Percentiles rank a stretch among this genome's conserved stretches.
Evolutionary conservation across 352 stramenopile genomes (phyloP).

Genomic region (Phytophthora uliginosa): DNA sequence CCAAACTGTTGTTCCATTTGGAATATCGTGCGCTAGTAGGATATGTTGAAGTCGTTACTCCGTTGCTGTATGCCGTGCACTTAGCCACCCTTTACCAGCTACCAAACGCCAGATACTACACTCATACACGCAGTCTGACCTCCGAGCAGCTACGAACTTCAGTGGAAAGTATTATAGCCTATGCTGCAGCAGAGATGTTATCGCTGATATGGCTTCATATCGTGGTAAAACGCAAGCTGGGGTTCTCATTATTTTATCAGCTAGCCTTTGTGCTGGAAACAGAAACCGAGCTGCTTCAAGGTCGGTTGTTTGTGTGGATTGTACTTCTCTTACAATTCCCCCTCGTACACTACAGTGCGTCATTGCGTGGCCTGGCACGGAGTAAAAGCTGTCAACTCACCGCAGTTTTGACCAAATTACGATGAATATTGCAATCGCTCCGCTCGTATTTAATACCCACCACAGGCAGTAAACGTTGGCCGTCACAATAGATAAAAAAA

Average conservation of each 20-base stretch:
- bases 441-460: no score
- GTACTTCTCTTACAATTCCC: neutral
- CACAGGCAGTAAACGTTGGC: no score
- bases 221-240: conserved; percentile 5
- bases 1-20: neutral
- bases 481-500: no score
- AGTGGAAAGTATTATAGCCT: neutral
- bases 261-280: conserved; percentile 4
- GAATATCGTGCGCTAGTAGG: conserved; percentile 9
- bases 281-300: conserved; percentile 1
- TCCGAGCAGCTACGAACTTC: neutral
- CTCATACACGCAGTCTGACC: neutral
- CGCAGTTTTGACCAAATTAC: no score
- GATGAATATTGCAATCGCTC: no score
- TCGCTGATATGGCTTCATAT: conserved; percentile 1
- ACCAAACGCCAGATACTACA: conserved; percentile 5
- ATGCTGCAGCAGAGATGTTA: neutral
- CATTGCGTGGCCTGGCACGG: no score
- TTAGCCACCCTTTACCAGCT: neutral
- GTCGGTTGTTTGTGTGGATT: conserved; percentile 6
- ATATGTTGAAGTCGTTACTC: conserved; percentile 3
- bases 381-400: neutral
- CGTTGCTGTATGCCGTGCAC: neutral
- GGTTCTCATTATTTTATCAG: conserved; percentile 8
- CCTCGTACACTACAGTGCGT: conserved; percentile 1